Conservation (phyloP, 2,329 filamentous ascomycete genomes). For the Ophiosphaerella herpotricha region DNA sequence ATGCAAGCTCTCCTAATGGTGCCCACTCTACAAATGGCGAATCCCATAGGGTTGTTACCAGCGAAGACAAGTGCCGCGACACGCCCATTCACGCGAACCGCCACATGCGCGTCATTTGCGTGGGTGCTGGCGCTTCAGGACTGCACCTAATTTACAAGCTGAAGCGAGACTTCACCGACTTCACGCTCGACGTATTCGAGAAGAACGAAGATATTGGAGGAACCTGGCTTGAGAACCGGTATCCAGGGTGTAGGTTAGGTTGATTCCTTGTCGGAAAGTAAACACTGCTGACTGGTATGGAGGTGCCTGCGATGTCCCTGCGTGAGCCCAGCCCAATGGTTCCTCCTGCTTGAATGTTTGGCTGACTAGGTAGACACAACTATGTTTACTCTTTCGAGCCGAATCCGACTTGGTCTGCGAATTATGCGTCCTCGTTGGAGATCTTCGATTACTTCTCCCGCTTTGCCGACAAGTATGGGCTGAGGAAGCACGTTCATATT, state of each 20-base stretch:
- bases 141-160: slow-evolving; percentile 57
- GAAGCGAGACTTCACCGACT: slow-evolving; percentile 51
- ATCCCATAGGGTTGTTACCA: too few relatives aligned
- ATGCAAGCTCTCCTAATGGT: too few relatives aligned
- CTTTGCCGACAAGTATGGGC: slow-evolving; percentile 48
- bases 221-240: slow-evolving; percentile 59
- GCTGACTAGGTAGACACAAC: slow-evolving; percentile 43
- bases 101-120: slow-evolving; percentile 48
- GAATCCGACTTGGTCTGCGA: slow-evolving; percentile 49
- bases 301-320: slow-evolving; percentile 55
- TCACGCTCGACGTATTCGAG: slow-evolving; percentile 52
- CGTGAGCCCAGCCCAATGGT: too few relatives aligned
- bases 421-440: slow-evolving; percentile 51
- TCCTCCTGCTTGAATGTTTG: too few relatives aligned
- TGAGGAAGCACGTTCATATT: slow-evolving; percentile 45
- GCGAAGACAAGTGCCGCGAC: too few relatives aligned
- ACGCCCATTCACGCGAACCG: slow-evolving; percentile 42
- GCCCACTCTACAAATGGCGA: too few relatives aligned
- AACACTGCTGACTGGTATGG: too few relatives aligned
- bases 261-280: too few relatives aligned
- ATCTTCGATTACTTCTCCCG: slow-evolving; percentile 51
- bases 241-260: slow-evolving; percentile 41
- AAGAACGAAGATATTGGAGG: slow-evolving; percentile 55
- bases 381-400: slow-evolving; percentile 59
- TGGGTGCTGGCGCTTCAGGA: slow-evolving; percentile 57